Base-by-base conservation (phyloP, 805 yeast species). In the Metschnikowia shivogae region DNA sequence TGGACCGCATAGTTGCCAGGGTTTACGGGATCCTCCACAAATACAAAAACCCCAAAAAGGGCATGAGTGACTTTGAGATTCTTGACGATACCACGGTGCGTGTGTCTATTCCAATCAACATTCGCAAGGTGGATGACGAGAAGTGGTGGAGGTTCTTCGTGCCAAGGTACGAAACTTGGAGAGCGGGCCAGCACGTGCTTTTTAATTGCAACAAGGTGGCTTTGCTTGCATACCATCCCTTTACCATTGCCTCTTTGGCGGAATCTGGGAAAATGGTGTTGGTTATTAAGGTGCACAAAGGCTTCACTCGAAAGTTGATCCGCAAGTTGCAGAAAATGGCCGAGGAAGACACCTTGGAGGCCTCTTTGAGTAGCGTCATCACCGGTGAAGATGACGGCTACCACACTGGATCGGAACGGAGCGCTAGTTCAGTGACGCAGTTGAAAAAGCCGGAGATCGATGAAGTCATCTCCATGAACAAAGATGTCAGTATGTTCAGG, bases 141-240 rank as follows among this genome's bases (percentile, higher is more conserved):
- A 53, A 46, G 30, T 68, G 72, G 68, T 64, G 57, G 47, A 47
- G 52, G 43, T 36, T 33, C 4, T 51, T 63, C 27, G 54, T 67
- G 24, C 77, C 77, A 3, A 59, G 62, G n/a, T 50, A 63, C 17
- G 63, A 70, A 17, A 60, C 61, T 13, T 75, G 80, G 80, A 62
- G 62, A 42, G 67, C 79, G 0, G 80, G 80, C 4, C 78, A 73
- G 53, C 77, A 75, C 52, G 63, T 74, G 10, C 63, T 60, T 32
- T 55, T 75, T n/a, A 70, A 63, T 39, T 73, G 75, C 6, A 55
- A 65, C 4, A 64, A 64, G 43, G 67, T 74, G 13, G 59, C 63
- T 2, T 48, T 54, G 6, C 53, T 70, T 34, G 77, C 73, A 48
- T 63, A 61, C 48, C 80, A 75, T 53, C 80, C 80, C 1, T 75